Base-by-base conservation (phyloP, 1,284 basidiomycete genomes). In the Puccinia hordei region DNA sequence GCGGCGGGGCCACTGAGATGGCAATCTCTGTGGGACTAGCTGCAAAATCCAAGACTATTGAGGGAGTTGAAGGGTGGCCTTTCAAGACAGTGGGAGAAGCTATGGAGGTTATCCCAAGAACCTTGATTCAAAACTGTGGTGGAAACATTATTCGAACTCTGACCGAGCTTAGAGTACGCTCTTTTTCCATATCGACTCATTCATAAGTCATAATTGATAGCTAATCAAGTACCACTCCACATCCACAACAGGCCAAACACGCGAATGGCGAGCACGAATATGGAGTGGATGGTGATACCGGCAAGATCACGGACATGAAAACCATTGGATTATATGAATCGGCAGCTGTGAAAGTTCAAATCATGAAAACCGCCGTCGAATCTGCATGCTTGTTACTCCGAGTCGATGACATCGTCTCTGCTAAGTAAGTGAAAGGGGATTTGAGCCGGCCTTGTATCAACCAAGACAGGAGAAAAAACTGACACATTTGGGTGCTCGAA, bases 1-100 rank as follows among this genome's bases (percentile, higher is more conserved):
- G 96, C 19, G 95, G 96, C 30, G 96, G 96, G 63, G 96, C 96
- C 17, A 97, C 94, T 0, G 96, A 99, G 88, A 98, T 99, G 94
- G 77, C 77, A 19, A 92, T 99, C 86, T 91, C 91, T 59, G 93
- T 97, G 2, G 93, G 92, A 0, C 87, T 99, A 81, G 91, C 92
- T n/a, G 90, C 91, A 53, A 93, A 92, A 86, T 93, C 93, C 33
- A 89, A 92, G 83, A 90, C 87, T 65, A 89, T 94, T 74, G 90
- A 90, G 19, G 94, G 94, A 38, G 91, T 95, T 35, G 93, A 95
- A 85, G 92, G 92, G 0, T 93, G 93, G 87, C 94, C 95, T 8
- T 95, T 93, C 87, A 88, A 92, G 80, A 95, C 95, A 35, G 94
- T 98, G 3, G 92, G 93, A 0, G 96, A 98, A 83, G 95, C 96